These are phyloP conservation scores for Wilhelminamyces savonicus DNA, from an alignment of 805 yeast species.

Conservation along the genomic window DNA sequence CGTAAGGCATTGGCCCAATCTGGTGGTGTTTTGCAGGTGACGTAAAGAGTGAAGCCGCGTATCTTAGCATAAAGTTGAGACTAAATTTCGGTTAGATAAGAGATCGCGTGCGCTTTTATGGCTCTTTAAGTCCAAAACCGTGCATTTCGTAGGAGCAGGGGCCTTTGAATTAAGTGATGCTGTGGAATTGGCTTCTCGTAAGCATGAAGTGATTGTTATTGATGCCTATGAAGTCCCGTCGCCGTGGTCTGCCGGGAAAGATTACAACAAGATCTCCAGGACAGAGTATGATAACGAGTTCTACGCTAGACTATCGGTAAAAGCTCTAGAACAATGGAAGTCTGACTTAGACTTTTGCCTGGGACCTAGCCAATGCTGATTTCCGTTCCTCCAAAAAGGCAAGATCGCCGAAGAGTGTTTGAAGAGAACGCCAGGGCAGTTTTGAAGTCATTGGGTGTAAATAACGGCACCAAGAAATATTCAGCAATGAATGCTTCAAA, in stretches of 20 bases:
- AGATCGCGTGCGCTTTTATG: no score
- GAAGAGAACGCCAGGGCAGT: slow-evolving; percentile 31
- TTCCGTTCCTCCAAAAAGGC: slow-evolving; percentile 23
- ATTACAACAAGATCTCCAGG: slow-evolving; percentile 43
- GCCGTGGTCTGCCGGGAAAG: slow-evolving; percentile 42
- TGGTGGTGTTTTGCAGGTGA: no score
- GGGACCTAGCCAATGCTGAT: slow-evolving; percentile 36
- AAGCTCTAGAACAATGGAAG: slow-evolving; percentile 38
- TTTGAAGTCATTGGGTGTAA: slow-evolving; percentile 18
- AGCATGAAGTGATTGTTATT: slow-evolving; percentile 7
- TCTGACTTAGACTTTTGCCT: slow-evolving; percentile 24
- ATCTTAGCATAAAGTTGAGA: no score
- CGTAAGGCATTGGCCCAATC: no score
- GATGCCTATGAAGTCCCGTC: slow-evolving; percentile 35
- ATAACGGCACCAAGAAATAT: no score
- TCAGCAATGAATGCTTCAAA: no score
- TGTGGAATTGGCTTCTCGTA: slow-evolving; percentile 6
- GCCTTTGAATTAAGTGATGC: slow-evolving; percentile 11
- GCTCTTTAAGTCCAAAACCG: no score
- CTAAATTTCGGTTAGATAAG: no score
- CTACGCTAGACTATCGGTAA: slow-evolving; percentile 39
- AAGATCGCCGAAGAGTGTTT: slow-evolving; percentile 28
- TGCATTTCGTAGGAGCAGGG: slow-evolving; percentile 14
- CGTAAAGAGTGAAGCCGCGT: no score
- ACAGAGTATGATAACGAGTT: slow-evolving; percentile 39